Evolutionary conservation across 2,329 filamentous ascomycete genomes (phyloP).

Genomic region (Venturia oleaginea): DNA sequence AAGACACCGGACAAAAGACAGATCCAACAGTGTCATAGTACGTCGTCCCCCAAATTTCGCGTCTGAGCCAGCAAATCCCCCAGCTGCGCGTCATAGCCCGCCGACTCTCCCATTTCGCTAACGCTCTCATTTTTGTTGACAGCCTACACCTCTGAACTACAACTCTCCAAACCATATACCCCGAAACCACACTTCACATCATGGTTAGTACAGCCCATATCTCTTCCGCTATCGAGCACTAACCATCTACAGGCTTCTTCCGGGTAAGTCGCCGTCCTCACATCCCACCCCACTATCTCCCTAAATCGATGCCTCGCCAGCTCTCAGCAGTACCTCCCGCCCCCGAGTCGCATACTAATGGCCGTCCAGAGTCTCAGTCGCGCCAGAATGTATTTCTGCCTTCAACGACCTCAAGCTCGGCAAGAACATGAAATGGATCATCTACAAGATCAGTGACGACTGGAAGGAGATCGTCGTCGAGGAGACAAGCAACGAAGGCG

Average conservation of each 20-base stretch:
- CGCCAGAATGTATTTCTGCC: conserved; percentile 56
- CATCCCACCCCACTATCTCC: not conserved
- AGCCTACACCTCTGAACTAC: conserved; percentile 5
- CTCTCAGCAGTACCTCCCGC: not conserved
- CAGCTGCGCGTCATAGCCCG: not conserved
- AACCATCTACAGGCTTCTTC: conserved; percentile 1
- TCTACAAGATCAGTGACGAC: conserved; percentile 80
- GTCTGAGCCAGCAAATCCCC: not conserved
- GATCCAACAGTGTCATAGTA: not conserved
- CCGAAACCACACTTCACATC: not conserved
- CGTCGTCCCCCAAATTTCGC: not conserved
- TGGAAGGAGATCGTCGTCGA: conserved; percentile 76
- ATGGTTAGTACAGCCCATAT: not conserved
- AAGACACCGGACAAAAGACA: not conserved
- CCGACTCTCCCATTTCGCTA: not conserved
- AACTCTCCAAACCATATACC: not conserved
- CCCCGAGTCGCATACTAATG: not conserved
- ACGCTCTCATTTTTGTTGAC: conserved; percentile 5
- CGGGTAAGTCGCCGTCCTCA: conserved; percentile 9
- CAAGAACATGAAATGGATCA: conserved; percentile 72
- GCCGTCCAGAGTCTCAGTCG: conserved; percentile 55
- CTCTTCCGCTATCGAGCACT: not conserved
- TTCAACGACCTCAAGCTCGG: conserved; percentile 79
- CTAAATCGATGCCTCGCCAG: not conserved
- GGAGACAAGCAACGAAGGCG: conserved; percentile 55